phyloP scores from a whole-genome alignment of 441 rosid genomes.

The Eruca vesicaria region DNA sequence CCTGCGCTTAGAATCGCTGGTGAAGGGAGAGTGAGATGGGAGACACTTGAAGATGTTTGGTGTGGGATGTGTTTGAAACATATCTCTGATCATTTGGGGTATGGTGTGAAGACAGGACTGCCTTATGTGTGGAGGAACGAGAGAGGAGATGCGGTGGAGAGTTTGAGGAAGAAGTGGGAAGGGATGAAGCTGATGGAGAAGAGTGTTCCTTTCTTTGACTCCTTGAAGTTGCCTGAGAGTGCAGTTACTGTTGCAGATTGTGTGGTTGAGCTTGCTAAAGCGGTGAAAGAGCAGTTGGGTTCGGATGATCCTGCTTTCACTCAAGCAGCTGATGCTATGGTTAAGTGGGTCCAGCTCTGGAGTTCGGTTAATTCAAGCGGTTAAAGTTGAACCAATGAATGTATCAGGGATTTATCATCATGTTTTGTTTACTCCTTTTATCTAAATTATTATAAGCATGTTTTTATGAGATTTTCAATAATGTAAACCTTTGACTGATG shows the following conservation, averaged over 20 bases:
- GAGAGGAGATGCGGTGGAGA: slow-evolving; percentile 77
- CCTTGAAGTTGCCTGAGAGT: slow-evolving; percentile 51
- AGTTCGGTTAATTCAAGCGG: slow-evolving; percentile 48
- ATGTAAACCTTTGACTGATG: slow-evolving; percentile 23
- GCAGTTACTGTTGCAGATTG: slow-evolving; percentile 74
- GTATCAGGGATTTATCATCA: background rate
- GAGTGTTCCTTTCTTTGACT: slow-evolving; percentile 79
- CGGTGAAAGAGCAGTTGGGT: slow-evolving; percentile 68
- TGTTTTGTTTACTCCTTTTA: slow-evolving; percentile 4
- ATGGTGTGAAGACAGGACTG: slow-evolving; percentile 82
- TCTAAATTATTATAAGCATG: slow-evolving; percentile 19
- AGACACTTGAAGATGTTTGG: slow-evolving; percentile 96
- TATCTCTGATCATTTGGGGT: slow-evolving; percentile 70
- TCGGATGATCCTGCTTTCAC: slow-evolving; percentile 54
- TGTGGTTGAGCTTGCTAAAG: slow-evolving; percentile 60
- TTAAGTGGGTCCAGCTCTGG: slow-evolving; percentile 84
- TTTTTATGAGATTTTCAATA: slow-evolving; percentile 21
- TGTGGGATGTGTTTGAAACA: slow-evolving; percentile 89
- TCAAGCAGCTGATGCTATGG: slow-evolving; percentile 75
- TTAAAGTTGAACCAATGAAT: background rate
- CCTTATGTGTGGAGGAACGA: slow-evolving; percentile 93
- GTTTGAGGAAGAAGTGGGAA: slow-evolving; percentile 96
- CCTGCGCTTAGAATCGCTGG: slow-evolving; percentile 78
- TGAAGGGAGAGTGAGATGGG: slow-evolving; percentile 95
- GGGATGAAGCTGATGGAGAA: slow-evolving; percentile 96